Evolutionary conservation across 73 alveolate species (phyloP).

Genomic region (Stentor coeruleus): DNA sequence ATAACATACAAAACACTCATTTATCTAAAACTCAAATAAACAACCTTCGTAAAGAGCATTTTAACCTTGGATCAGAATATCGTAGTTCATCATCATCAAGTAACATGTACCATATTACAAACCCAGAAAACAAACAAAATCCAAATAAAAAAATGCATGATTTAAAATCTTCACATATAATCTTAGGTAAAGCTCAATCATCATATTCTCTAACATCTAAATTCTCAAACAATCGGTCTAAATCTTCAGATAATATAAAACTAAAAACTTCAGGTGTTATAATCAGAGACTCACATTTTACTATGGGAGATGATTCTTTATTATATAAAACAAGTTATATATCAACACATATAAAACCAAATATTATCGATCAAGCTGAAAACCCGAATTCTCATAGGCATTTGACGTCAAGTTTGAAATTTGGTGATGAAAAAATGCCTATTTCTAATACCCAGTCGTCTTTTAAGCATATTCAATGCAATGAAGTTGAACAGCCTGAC

Average conservation of each 20-base stretch:
- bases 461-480: not conserved
- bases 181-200: not conserved
- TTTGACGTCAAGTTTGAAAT: not conserved
- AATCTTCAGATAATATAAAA: not conserved
- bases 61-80: not conserved
- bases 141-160: slow-evolving; percentile 3
- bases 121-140: not conserved
- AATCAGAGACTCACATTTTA: not conserved
- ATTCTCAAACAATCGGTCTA: not conserved
- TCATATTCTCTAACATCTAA: not conserved
- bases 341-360: not conserved
- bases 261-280: not conserved
- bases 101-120: not conserved
- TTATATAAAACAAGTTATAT: not conserved
- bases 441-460: not conserved
- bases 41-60: slow-evolving; percentile 5
- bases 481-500: slow-evolving; percentile 2
- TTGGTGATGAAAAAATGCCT: not conserved
- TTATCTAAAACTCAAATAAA: no score
- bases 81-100: not conserved
- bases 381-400: not conserved
- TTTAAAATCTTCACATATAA: slow-evolving; percentile 15
- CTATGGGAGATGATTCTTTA: not conserved
- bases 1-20: not conserved
- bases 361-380: not conserved